These are phyloP conservation scores for Anisodus acutangulus DNA, from an alignment of 257 asterid genomes.

Conservation along the genomic window DNA sequence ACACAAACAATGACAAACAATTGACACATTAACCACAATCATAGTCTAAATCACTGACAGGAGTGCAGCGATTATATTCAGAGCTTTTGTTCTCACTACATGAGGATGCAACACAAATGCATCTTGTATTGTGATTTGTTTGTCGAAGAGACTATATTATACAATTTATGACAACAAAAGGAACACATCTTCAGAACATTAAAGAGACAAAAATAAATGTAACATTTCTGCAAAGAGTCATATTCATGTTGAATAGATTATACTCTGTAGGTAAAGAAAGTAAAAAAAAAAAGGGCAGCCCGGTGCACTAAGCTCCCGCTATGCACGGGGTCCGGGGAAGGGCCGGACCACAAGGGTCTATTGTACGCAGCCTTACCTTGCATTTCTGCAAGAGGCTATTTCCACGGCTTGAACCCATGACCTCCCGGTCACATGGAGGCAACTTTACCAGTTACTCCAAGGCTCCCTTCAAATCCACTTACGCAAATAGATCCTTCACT, in stretches of 20 bases:
- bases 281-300: not conserved
- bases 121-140: not conserved
- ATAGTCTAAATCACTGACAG: not conserved
- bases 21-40: not conserved
- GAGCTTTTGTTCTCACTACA: not conserved
- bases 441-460: too few relatives aligned
- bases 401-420: too few relatives aligned
- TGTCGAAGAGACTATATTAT: not conserved
- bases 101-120: not conserved
- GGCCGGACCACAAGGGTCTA: too few relatives aligned
- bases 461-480: conserved; percentile 40
- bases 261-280: conserved; percentile 22
- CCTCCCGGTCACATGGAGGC: too few relatives aligned
- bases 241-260: not conserved
- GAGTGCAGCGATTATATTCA: not conserved
- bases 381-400: too few relatives aligned
- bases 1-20: conserved; percentile 15
- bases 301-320: too few relatives aligned
- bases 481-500: conserved; percentile 70
- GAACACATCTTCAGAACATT: not conserved
- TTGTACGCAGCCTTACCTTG: too few relatives aligned
- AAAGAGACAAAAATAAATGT: not conserved
- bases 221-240: not conserved
- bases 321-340: too few relatives aligned
- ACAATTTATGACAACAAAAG: not conserved